These are phyloP conservation scores for Waitea zeae DNA, from an alignment of 1,284 basidiomycete genomes.

Conservation along the genomic window DNA sequence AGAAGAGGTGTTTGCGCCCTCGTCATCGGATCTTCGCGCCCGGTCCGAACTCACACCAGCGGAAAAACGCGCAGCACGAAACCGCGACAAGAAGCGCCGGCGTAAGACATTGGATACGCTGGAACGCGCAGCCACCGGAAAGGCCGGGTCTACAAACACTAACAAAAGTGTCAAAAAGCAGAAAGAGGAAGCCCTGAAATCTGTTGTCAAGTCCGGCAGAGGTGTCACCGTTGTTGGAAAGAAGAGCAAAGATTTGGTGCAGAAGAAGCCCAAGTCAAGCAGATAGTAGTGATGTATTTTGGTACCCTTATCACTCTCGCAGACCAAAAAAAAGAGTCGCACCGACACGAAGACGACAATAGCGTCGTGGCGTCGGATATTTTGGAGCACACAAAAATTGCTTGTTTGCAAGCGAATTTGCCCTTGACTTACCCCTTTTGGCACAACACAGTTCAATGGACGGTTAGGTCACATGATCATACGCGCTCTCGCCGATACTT, in stretches of 20 bases:
- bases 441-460: too few relatives aligned
- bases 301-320: not conserved
- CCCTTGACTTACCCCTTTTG: too few relatives aligned
- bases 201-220: conserved; percentile 68
- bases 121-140: conserved; percentile 41
- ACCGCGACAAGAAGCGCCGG: conserved; percentile 61
- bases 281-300: conserved; percentile 5
- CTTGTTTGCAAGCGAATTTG: too few relatives aligned
- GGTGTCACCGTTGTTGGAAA: conserved; percentile 83
- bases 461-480: too few relatives aligned
- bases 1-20: conserved; percentile 73
- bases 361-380: too few relatives aligned
- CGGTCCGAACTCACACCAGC: conserved; percentile 73
- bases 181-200: conserved; percentile 67
- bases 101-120: conserved; percentile 58
- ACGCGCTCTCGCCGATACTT: too few relatives aligned
- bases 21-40: conserved; percentile 34
- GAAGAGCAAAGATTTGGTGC: conserved; percentile 20
- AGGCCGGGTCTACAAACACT: conserved; percentile 34
- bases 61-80: conserved; percentile 63
- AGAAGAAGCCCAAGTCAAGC: conserved; percentile 17
- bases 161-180: conserved; percentile 47
- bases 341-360: too few relatives aligned
- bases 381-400: too few relatives aligned
- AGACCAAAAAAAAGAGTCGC: too few relatives aligned